These are phyloP conservation scores for Podospora pseudocomata DNA, from an alignment of 495 filamentous ascomycete species.

Conservation along the genomic window DNA sequence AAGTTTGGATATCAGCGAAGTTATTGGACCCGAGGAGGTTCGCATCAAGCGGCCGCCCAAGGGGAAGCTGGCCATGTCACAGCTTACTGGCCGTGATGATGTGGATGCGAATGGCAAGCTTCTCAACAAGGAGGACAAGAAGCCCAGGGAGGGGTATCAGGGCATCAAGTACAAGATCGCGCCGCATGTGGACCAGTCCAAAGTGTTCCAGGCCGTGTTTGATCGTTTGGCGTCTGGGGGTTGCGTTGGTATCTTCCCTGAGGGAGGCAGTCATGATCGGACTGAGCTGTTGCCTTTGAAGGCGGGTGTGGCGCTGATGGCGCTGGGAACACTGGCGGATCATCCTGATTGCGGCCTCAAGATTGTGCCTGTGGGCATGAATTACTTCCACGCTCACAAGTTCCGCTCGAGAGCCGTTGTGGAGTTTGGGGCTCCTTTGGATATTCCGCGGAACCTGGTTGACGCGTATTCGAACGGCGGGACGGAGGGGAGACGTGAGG, in stretches of 20 bases:
- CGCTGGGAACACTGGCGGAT: slow-evolving; percentile 84
- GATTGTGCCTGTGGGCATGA: slow-evolving; percentile 99
- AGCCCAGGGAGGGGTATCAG: slow-evolving; percentile 58
- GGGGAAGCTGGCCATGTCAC: slow-evolving; percentile 60
- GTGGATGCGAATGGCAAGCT: slow-evolving; percentile 56
- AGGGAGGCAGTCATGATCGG: slow-evolving; percentile 95
- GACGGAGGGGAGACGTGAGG: slow-evolving; percentile 77
- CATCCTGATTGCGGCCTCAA: slow-evolving; percentile 87
- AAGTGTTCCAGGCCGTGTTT: slow-evolving; percentile 93
- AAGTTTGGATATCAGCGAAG: slow-evolving; percentile 74
- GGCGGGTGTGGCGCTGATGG: slow-evolving; percentile 98
- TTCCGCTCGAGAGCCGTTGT: slow-evolving; percentile 95
- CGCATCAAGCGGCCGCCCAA: slow-evolving; percentile 83
- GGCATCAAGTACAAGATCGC: slow-evolving; percentile 83
- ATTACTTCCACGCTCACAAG: slow-evolving; percentile 99
- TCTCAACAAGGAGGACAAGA: slow-evolving; percentile 47
- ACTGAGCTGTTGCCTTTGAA: slow-evolving; percentile 92
- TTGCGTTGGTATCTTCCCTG: slow-evolving; percentile 95
- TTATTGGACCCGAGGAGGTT: slow-evolving; percentile 76
- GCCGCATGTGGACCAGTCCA: slow-evolving; percentile 89
- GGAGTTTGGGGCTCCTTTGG: slow-evolving; percentile 87
- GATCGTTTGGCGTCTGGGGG: slow-evolving; percentile 73
- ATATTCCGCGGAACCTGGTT: slow-evolving; percentile 76
- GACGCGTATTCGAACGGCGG: slow-evolving; percentile 79
- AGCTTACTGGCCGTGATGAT: slow-evolving; percentile 75